Evolutionary conservation across 2,329 filamentous ascomycete genomes (phyloP).

Genomic region (Paradendryphiella salina): DNA sequence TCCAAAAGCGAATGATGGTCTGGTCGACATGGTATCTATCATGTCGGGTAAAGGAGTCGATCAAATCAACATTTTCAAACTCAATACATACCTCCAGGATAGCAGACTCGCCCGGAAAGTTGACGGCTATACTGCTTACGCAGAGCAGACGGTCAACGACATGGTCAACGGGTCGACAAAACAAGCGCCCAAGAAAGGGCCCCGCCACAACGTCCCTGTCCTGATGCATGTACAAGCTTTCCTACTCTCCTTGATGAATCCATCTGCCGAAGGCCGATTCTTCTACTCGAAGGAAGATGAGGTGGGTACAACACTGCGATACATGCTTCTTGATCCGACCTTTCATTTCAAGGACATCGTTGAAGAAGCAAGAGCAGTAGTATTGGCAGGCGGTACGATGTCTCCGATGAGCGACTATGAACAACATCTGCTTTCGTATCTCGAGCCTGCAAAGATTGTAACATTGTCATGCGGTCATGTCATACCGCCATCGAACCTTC

Average conservation of each 20-base stretch:
- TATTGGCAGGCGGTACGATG: slow-evolving; percentile 95
- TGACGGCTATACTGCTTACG: slow-evolving; percentile 76
- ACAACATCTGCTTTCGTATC: slow-evolving; percentile 79
- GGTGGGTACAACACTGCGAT: slow-evolving; percentile 68
- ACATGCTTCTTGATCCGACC: slow-evolving; percentile 87
- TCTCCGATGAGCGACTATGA: slow-evolving; percentile 92
- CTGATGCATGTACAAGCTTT: slow-evolving; percentile 69
- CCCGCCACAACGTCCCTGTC: slow-evolving; percentile 53
- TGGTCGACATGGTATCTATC: slow-evolving; percentile 71
- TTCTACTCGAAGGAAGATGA: slow-evolving; percentile 57
- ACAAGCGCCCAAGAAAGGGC: slow-evolving; percentile 10
- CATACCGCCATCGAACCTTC: slow-evolving; percentile 78
- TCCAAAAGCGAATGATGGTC: slow-evolving; percentile 60
- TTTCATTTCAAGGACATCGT: slow-evolving; percentile 89
- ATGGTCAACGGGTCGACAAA: slow-evolving; percentile 13
- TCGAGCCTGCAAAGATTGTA: slow-evolving; percentile 65
- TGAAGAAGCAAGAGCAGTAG: slow-evolving; percentile 79
- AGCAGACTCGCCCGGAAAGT: slow-evolving; percentile 94
- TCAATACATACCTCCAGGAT: slow-evolving; percentile 84
- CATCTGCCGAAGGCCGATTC: slow-evolving; percentile 68
- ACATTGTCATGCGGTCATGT: slow-evolving; percentile 95
- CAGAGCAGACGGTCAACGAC: slow-evolving; percentile 54
- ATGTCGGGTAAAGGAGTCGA: slow-evolving; percentile 85
- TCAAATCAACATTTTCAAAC: slow-evolving; percentile 90
- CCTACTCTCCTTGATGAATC: slow-evolving; percentile 81